Evolutionary conservation across 331 rosid species (phyloP), one percentile per base, ranked within the genome.

Genomic region (Rhamnella rubrinervis): DNA sequence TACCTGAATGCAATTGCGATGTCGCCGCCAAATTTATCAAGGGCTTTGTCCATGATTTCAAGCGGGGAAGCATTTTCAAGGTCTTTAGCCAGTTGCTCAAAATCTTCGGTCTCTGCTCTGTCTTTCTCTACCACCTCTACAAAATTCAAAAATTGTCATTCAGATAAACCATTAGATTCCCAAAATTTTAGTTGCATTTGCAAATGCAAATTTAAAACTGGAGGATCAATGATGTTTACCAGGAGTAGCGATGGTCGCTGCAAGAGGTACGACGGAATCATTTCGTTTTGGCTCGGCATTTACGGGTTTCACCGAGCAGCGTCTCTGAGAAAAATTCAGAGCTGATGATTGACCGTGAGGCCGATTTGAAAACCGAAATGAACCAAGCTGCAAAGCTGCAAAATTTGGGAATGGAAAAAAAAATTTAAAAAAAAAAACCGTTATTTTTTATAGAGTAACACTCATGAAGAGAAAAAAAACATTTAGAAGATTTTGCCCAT

Each of bases 1-100:
- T 61, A 87, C 98, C 97, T 95, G 86, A 91, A 95, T 39, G 97
- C 98, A 83, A 95, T 91, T 35, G 97, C 97, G 50, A 95, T 87
- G 68, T 89, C 95, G 20, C 80, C 72, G 61, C 98, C 98, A 47
- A 95, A 95, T 66, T 80, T 85, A 79, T 87, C 96, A 0, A 95
- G 87, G 18, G 97, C 98, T 71, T 68, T 87, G 13, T 91, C 96
- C 82, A 95, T 91, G 31, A 93, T 77, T 64, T 89, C 88, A 75
- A 91, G 91, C 68, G 98, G 98, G 16, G 96, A 95, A 60, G 97
- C 95, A 77, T 77, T 85, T 66, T 80, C 89, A 55, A 91, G 95
- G 68, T 39, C 83, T 55, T 71, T 75, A 10, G 93, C 95, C 71
- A 91, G 80, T 68, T 82, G 81, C 13, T 68, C 88, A 44, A 0